phyloP scores from a whole-genome alignment of 2,329 filamentous ascomycete species.

The Cytospora schulzeri region DNA sequence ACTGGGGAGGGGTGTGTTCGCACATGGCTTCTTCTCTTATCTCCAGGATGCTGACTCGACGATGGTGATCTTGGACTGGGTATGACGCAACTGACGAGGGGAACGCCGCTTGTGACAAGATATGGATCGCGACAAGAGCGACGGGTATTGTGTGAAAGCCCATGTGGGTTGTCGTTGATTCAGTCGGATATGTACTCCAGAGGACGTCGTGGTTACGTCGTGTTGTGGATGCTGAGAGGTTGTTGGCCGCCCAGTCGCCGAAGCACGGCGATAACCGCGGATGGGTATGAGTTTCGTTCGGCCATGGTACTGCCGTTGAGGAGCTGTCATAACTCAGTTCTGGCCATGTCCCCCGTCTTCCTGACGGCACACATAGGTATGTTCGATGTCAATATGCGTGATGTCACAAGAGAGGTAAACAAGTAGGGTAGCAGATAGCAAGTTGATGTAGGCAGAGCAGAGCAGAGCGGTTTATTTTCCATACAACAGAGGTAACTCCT shows the following conservation, averaged over 20 bases:
- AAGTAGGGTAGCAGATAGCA: not conserved
- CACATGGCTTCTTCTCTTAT: not conserved
- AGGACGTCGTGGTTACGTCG: constrained; percentile 2
- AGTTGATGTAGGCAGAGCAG: not conserved
- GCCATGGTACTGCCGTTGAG: not conserved
- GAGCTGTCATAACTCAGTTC: not conserved
- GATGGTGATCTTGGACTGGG: constrained; percentile 7
- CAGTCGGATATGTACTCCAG: not conserved
- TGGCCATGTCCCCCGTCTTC: not conserved
- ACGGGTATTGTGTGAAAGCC: not conserved
- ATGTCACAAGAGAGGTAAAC: not conserved
- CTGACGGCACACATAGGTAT: not conserved
- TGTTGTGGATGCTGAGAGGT: not conserved
- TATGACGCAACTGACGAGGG: constrained; percentile 16
- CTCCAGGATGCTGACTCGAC: constrained; percentile 21
- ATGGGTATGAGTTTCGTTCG: not conserved
- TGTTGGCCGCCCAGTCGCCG: not conserved
- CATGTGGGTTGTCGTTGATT: not conserved
- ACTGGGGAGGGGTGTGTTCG: not conserved
- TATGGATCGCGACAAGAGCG: not conserved
- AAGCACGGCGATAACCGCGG: not conserved
- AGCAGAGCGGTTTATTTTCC: not conserved
- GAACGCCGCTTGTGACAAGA: not conserved
- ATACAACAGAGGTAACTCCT: not conserved
- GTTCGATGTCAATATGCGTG: not conserved